Evolutionary conservation across 352 stramenopile genomes (phyloP), one percentile per base, ranked within the genome.

Genomic region (Lagenidium giganteum): DNA sequence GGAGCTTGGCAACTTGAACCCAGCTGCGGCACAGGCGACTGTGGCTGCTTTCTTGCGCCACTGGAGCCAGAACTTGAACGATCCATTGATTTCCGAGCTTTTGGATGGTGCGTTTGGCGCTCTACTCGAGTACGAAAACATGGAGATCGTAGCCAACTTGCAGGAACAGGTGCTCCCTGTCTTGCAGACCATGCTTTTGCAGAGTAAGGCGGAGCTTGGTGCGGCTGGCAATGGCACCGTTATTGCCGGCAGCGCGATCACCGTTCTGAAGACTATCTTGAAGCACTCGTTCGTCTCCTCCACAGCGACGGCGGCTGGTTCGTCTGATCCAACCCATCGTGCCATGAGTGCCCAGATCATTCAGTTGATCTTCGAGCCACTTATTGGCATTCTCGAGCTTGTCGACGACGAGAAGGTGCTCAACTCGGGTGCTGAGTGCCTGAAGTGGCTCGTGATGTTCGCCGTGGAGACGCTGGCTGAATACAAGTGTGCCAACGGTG

Each of bases 391-490:
- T 2, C 57, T 93, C 8, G 39, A 67, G 8, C 51, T 52, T 16
- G 61, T 85, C 2, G 77, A 93, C 24, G 78, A 93, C 33, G 77
- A 88, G 12, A 87, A 84, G 44, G 70, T 89, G 21, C 61, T 93
- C 3, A 86, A 82, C 49, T 57, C 64, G 8, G 77, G 81, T 11
- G 75, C 77, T 1, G 77, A 93, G 44, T 89, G 77, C 53, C 68
- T 93, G 23, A 93, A 93, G 55, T 90, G 75, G 75, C 49, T 89
- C 20, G 74, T 93, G 5, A 87, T 88, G 73, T 84, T 88, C 43
- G 64, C 77, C 0, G 67, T 87, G 4, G 71, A 85, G 13, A 40
- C 79, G 27, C 53, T 93, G 4, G 64, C 68, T 9, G 62, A 75
- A 14, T 83, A 80, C 47, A 57, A 36, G n/a, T 67, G 47, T 18